phyloP scores from a whole-genome alignment of 1,284 basidiomycete species.

The Anthracocystis walkeri region DNA sequence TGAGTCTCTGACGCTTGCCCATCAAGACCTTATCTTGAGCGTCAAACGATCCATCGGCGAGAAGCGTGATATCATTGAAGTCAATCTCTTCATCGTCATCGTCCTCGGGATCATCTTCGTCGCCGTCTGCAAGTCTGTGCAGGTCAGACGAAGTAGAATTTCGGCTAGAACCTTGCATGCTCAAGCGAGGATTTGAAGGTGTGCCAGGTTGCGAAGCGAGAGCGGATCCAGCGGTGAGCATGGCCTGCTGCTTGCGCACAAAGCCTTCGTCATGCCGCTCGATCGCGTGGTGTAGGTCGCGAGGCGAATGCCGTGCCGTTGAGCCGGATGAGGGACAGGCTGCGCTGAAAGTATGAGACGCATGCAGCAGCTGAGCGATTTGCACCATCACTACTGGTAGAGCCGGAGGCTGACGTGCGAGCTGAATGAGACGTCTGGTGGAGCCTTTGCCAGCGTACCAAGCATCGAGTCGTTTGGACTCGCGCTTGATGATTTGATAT shows the following conservation, averaged over 20 bases:
- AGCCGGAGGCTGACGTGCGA: constrained; percentile 44
- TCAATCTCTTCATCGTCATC: constrained; percentile 35
- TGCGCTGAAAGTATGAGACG: constrained; percentile 53
- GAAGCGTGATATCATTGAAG: constrained; percentile 37
- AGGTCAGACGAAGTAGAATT: constrained; percentile 12
- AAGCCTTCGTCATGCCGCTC: constrained; percentile 56
- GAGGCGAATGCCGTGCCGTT: constrained; percentile 52
- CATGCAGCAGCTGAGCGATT: constrained; percentile 56
- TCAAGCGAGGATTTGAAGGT: constrained; percentile 15
- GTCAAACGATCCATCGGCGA: constrained; percentile 41
- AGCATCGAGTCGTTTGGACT: constrained; percentile 51
- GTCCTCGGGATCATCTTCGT: constrained; percentile 13
- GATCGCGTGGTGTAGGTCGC: constrained; percentile 60
- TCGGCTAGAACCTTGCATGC: constrained; percentile 17
- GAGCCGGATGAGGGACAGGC: constrained; percentile 53
- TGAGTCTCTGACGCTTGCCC: constrained; percentile 50
- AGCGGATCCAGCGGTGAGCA: constrained; percentile 19
- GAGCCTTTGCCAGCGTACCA: constrained; percentile 51
- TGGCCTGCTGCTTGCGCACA: constrained; percentile 45
- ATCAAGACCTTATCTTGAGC: constrained; percentile 42
- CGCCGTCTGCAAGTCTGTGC: neutral
- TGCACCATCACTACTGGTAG: constrained; percentile 48
- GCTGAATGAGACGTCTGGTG: constrained; percentile 43
- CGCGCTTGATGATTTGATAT: constrained; percentile 35
- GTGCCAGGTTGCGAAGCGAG: constrained; percentile 17